These are phyloP conservation scores for Lunularia cruciata DNA, from an alignment of 225 moss, liverwort and hornwort species.

Conservation along the genomic window DNA sequence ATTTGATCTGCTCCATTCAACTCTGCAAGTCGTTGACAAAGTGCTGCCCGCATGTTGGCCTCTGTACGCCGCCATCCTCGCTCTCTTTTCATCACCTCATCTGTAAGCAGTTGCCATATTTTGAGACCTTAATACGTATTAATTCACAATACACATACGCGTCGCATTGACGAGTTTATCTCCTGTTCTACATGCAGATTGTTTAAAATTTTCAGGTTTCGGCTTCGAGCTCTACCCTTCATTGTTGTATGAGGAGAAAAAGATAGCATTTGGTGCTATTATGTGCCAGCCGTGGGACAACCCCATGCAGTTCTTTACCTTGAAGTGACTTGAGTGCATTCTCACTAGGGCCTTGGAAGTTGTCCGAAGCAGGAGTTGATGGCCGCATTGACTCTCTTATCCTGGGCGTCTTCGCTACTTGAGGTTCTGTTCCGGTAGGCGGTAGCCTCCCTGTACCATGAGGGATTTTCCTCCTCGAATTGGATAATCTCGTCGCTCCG, in stretches of 20 bases:
- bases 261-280: not conserved
- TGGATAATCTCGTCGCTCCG: not conserved
- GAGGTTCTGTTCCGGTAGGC: not conserved
- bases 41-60: slow-evolving; percentile 74
- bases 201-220: too few relatives aligned
- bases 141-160: too few relatives aligned
- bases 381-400: slow-evolving; percentile 10
- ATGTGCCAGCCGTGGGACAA: too few relatives aligned
- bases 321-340: slow-evolving; percentile 60
- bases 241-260: too few relatives aligned
- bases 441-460: slow-evolving; percentile 1
- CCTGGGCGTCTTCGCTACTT: slow-evolving; percentile 4
- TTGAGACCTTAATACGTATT: too few relatives aligned
- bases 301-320: too few relatives aligned
- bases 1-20: slow-evolving; percentile 58
- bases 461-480: not conserved
- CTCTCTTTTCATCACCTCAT: slow-evolving; percentile 70
- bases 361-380: slow-evolving; percentile 31
- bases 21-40: slow-evolving; percentile 68
- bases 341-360: slow-evolving; percentile 34
- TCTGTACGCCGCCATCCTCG: slow-evolving; percentile 82
- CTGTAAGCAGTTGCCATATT: slow-evolving; percentile 29
- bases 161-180: too few relatives aligned
- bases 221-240: too few relatives aligned
- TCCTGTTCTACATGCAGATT: too few relatives aligned